Base-by-base conservation (phyloP, 768 basidiomycete species). In the Kwoniella sp. region DNA sequence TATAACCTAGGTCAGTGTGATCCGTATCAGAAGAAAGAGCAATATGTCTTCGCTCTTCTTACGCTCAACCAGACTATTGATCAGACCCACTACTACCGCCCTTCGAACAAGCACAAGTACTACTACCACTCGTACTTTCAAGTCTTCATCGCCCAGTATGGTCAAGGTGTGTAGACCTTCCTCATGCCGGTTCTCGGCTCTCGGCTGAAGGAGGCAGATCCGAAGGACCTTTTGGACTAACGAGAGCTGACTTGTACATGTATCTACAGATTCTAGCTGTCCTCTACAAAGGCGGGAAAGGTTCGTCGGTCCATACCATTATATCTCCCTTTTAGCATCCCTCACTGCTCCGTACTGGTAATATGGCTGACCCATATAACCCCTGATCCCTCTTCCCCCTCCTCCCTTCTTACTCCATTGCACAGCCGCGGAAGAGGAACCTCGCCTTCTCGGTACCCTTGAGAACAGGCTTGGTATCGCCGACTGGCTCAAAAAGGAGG, bases 381-480 rank as follows among this genome's bases (percentile, higher is more conserved):
- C 25, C 60, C n/a, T 29, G 55, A 64, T 34, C 61, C 58, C 55
- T 65, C 61, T 30, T 58, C 53, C 11, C 51, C 61, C 4, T 59
- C 58, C 22, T n/a, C n/a, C 41, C 8, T 3, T 9, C 9, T 11
- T 20, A 45, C 3, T 29, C 37, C 30, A 28, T 62, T 29, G 13
- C 55, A 47, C 55, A 68, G 76, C 79, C 48, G 80, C 80, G 22
- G 37, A 75, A 57, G 80, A 81, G 57, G 77, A 81, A 61, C 68
- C 74, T 17, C 58, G 74, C 17, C 75, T 81, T 4, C 71, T 80
- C 23, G 80, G 80, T 20, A 81, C 80, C 1, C 68, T 75, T 53
- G 77, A 81, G 68, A 81, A 81, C 72, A 68, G 91, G 88, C 87
- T 93, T 68, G 91, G 90, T 48, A 82, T 92, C 71, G 83, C 84